Conservation (phyloP, 2,329 filamentous ascomycete species). For the Trichophyton rubrum region DNA sequence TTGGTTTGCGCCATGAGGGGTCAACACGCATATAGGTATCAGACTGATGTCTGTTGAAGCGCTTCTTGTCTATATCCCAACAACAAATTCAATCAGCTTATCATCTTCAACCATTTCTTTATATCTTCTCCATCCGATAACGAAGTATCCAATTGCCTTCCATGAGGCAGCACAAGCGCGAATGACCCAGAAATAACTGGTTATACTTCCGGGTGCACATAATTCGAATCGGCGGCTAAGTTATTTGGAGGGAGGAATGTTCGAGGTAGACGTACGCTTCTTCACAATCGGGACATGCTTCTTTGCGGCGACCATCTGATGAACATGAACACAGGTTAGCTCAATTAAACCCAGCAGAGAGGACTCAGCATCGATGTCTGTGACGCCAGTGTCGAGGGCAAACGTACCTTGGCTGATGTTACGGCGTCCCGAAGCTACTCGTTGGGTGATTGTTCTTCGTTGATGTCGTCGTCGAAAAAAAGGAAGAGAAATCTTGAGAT, state of each 20-base stretch:
- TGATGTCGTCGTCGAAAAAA: not conserved
- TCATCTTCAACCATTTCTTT: not conserved
- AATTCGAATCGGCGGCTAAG: not conserved
- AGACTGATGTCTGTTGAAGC: conserved; percentile 94
- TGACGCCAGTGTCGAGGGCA: not conserved
- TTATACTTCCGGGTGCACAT: not conserved
- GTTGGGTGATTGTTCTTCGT: conserved; percentile 21
- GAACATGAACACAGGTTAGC: conserved; percentile 10
- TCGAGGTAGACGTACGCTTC: conserved; percentile 70
- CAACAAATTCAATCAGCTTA: conserved; percentile 22
- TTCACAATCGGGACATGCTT: conserved; percentile 99
- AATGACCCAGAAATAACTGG: not conserved
- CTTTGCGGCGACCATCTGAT: conserved; percentile 95
- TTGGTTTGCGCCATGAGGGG: conserved; percentile 94
- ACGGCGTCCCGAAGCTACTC: conserved; percentile 28
- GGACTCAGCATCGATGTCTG: not conserved
- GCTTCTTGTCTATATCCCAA: conserved; percentile 60
- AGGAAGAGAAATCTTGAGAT: not conserved
- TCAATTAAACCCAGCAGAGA: not conserved
- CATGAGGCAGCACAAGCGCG: not conserved
- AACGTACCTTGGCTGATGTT: conserved; percentile 34
- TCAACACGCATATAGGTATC: conserved; percentile 91
- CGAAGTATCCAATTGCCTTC: not conserved
- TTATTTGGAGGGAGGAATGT: not conserved
- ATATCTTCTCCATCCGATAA: not conserved